phyloP scores from a whole-genome alignment of 148 eudicot species.

The Amaranthus cruentus region DNA sequence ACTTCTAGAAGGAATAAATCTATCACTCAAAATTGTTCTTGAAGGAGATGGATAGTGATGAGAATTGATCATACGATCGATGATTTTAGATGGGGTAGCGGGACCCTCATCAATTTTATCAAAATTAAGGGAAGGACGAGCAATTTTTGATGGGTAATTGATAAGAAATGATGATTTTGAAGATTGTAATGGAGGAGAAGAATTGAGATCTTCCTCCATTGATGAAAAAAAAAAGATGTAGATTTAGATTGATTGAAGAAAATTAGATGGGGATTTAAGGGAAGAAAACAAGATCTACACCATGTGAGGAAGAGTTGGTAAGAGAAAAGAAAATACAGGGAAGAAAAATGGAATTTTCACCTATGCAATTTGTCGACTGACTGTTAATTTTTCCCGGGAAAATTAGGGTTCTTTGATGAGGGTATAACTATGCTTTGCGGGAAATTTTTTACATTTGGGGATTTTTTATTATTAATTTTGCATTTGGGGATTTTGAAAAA shows the following conservation, averaged over 20 bases:
- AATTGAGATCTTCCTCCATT: background rate
- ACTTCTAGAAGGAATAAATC: slow-evolving; percentile 76
- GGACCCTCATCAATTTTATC: slow-evolving; percentile 14
- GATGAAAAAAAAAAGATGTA: background rate
- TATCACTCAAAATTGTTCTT: slow-evolving; percentile 63
- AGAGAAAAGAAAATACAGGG: background rate
- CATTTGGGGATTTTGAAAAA: background rate
- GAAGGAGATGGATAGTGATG: slow-evolving; percentile 56
- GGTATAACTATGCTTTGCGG: slow-evolving; percentile 20
- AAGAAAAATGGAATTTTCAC: slow-evolving; percentile 5
- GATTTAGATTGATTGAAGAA: background rate
- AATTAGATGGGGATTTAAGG: background rate
- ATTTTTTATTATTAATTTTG: no score
- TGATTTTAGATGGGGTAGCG: slow-evolving; percentile 31
- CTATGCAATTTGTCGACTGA: slow-evolving; percentile 6
- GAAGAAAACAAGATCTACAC: background rate
- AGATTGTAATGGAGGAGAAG: slow-evolving; percentile 3
- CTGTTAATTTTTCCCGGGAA: slow-evolving; percentile 38
- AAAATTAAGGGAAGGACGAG: slow-evolving; percentile 16
- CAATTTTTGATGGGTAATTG: slow-evolving; percentile 26
- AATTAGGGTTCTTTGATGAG: slow-evolving; percentile 1
- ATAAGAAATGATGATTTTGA: slow-evolving; percentile 19
- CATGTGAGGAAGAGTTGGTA: slow-evolving; percentile 1
- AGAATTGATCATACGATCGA: slow-evolving; percentile 36
- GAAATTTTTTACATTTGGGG: slow-evolving; percentile 1